phyloP scores from a whole-genome alignment of 371 early-diverging fungal species.

The Capillidium rhysosporum region DNA sequence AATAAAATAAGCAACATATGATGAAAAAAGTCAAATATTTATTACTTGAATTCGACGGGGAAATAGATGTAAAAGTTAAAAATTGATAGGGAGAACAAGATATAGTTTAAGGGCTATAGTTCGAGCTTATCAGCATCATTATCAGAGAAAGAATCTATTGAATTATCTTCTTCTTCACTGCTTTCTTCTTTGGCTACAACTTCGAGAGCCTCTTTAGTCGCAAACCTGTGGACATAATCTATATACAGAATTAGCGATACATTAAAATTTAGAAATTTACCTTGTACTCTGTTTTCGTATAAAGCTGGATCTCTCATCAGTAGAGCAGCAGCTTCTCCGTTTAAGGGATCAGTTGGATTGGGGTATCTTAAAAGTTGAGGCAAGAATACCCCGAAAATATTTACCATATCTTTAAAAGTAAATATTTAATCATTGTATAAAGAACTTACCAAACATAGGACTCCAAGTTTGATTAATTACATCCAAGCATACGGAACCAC shows the following conservation, averaged over 20 bases:
- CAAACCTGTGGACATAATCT: slow-evolving; percentile 72
- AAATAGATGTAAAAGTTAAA: neutral
- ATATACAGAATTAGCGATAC: neutral
- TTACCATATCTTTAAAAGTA: slow-evolving; percentile 63
- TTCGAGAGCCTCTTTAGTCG: slow-evolving; percentile 75
- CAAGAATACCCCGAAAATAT: slow-evolving; percentile 96
- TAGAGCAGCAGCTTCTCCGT: slow-evolving; percentile 96
- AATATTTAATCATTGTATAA: neutral
- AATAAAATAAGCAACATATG: too few relatives aligned
- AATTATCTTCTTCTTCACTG: slow-evolving; percentile 56
- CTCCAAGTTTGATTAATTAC: slow-evolving; percentile 99
- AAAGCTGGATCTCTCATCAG: slow-evolving; percentile 82
- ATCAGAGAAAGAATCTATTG: slow-evolving; percentile 51
- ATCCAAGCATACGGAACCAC: slow-evolving; percentile 97
- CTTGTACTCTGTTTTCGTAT: slow-evolving; percentile 90
- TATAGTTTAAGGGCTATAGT: slow-evolving; percentile 19
- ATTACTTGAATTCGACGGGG: too few relatives aligned
- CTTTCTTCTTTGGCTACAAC: slow-evolving; percentile 54
- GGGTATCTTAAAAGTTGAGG: slow-evolving; percentile 97
- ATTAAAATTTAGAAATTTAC: slow-evolving; percentile 16
- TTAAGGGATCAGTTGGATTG: slow-evolving; percentile 98
- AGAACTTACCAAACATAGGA: slow-evolving; percentile 86
- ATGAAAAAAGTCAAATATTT: too few relatives aligned
- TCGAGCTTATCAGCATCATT: slow-evolving; percentile 60
- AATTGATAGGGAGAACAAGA: neutral